Conservation (phyloP, 768 basidiomycete genomes). For the Scleroderma citrinum region DNA sequence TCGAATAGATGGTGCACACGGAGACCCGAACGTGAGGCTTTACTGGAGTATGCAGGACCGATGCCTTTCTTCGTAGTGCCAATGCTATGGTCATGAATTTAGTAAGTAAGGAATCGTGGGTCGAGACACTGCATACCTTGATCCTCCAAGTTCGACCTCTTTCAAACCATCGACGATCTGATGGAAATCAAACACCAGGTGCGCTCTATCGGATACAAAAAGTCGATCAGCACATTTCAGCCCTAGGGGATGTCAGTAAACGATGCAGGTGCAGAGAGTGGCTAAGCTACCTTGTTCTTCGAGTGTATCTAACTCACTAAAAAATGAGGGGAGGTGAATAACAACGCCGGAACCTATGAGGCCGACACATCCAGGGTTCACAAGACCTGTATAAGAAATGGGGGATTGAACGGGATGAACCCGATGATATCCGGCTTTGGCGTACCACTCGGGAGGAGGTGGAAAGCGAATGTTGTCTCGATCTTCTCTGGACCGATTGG, state of each 20-base stretch:
- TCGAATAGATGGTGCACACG: constrained; percentile 97
- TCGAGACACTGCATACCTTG: constrained; percentile 42
- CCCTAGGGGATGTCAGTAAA: constrained; percentile 41
- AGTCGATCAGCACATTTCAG: constrained; percentile 79
- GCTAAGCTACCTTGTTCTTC: constrained; percentile 64
- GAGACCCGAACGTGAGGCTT: constrained; percentile 93
- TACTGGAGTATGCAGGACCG: constrained; percentile 96
- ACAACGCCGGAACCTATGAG: constrained; percentile 96
- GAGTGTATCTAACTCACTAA: constrained; percentile 83
- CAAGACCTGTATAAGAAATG: constrained; percentile 50
- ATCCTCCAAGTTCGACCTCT: constrained; percentile 93
- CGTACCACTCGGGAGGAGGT: constrained; percentile 89
- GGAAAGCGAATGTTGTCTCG: constrained; percentile 89
- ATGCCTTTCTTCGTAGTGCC: constrained; percentile 98
- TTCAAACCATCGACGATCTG: constrained; percentile 99
- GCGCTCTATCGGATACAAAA: constrained; percentile 92
- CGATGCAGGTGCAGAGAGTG: neutral
- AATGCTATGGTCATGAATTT: constrained; percentile 48
- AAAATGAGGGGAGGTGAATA: constrained; percentile 92
- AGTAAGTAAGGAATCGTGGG: neutral
- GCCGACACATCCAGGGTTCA: constrained; percentile 80
- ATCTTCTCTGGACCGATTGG: constrained; percentile 60
- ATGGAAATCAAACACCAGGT: constrained; percentile 98
- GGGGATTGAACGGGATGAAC: neutral
- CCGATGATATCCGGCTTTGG: constrained; percentile 2